A percentile compares a stretch with the other conserved stretches of the same genome.
Evolutionary conservation across 2,329 filamentous ascomycete species (phyloP).

Genomic region (Fusarium circinatum): DNA sequence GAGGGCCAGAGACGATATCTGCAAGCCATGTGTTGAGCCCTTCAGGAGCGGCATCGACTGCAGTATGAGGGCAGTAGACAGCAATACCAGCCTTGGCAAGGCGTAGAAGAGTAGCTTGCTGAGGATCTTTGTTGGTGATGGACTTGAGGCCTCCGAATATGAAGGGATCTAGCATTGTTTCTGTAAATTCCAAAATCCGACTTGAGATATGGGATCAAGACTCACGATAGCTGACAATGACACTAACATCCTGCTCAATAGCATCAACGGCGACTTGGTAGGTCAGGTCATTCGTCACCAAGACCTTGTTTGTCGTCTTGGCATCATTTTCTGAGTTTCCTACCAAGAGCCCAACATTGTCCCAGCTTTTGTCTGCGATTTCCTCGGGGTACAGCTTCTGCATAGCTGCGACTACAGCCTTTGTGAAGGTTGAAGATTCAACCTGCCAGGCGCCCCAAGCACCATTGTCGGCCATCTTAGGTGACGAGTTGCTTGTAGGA

Average conservation of each 20-base stretch:
- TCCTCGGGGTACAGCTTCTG: slow-evolving; percentile 88
- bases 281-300: slow-evolving; percentile 88
- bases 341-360: slow-evolving; percentile 90
- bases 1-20: slow-evolving; percentile 76
- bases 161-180: slow-evolving; percentile 76
- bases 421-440: slow-evolving; percentile 56
- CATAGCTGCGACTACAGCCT: slow-evolving; percentile 81
- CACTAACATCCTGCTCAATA: slow-evolving; percentile 76
- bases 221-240: slow-evolving; percentile 89
- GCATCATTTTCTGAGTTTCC: slow-evolving; percentile 53
- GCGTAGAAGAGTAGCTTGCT: slow-evolving; percentile 85
- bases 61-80: slow-evolving; percentile 96
- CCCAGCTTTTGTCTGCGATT: slow-evolving; percentile 89
- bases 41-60: slow-evolving; percentile 84
- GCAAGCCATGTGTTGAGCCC: slow-evolving; percentile 96
- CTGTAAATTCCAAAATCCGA: neutral
- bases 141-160: slow-evolving; percentile 95
- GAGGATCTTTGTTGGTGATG: slow-evolving; percentile 83
- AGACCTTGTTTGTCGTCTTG: slow-evolving; percentile 51
- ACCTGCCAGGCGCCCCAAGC: slow-evolving; percentile 55
- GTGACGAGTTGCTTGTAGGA: neutral
- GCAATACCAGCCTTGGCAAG: slow-evolving; percentile 89
- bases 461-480: slow-evolving; percentile 44
- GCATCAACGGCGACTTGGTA: slow-evolving; percentile 90
- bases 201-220: neutral